Base-by-base conservation (phyloP, 495 filamentous ascomycete genomes). In the Lophiostoma macrostomum region DNA sequence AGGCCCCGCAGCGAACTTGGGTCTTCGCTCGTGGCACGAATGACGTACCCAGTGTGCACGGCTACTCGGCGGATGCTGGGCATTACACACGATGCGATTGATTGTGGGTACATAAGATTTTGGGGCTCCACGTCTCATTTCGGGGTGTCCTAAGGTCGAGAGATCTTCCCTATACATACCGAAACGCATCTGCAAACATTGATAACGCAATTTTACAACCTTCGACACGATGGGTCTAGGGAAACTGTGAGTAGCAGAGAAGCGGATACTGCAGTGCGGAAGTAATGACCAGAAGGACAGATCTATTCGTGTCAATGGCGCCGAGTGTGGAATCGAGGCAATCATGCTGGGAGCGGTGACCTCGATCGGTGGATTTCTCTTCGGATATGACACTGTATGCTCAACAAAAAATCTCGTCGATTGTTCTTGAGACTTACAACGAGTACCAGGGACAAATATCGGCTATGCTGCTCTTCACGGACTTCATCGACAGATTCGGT, bases 321-420 rank as follows among this genome's bases (percentile, higher is more conserved):
- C 42, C 20, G 51, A 55, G 10, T 55, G 51, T 22, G 51, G 51
- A 22, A 49, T 55, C 24, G 51, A 55, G 24, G 40, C 51, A 11
- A 44, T 56, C 46, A 41, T 56, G 28, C 34, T 58, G 11, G 54
- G 48, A 13, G 29, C 46, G 5, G 49, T 58, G 5, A 47, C 49
- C 30, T 44, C 27, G 13, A 53, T 58, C 13, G 54, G 54, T 4
- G 54, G 54, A 7, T 58, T 58, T 23, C 27, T 58, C 2, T 58
- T 59, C 28, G 56, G 54, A 4, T 58, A 58, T 25, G 54, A 57
- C 20, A 42, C 45, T 11, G 54, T 28, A 31, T 14, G 20, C n/a
- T 20, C 29, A 4, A 13, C n/a, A n/a, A n/a, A n/a, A n/a, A n/a
- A 18, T n/a, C 24, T 12, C n/a, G 5, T 27, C 22, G 22, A 10